Base-by-base conservation (phyloP, 2,329 filamentous ascomycete genomes). In the Nemania abortiva region DNA sequence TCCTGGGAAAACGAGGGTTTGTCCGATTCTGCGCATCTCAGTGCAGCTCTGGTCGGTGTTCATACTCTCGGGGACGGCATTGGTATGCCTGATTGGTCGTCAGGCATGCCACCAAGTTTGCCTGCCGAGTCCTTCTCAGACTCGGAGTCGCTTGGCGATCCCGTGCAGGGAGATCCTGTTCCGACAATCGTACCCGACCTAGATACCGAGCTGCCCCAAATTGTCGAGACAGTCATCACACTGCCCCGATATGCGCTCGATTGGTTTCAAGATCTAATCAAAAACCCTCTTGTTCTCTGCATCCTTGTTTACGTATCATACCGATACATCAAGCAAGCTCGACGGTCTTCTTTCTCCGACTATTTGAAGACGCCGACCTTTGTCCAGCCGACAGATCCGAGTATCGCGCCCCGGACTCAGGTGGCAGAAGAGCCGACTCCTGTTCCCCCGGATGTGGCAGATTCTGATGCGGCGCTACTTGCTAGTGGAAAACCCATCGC, bases 1-100 rank as follows among this genome's bases (percentile, higher is more conserved):
- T 90, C 85, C 80, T 83, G 84, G 78, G 82, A 88, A n/a, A 76
- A 79, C 37, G 76, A 79, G 10, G 77, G 77, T 27, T 54, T 71
- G 15, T 67, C 80, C 11, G 76, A 85, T 52, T 81, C 78, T 13
- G 78, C 80, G 1, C 87, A 89, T 72, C 82, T 91, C 11, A 85
- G 86, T 11, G 85, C 88, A 64, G 89, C 86, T 1, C 81, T 95
- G 64, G 86, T 92, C 9, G 92, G 92, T n/a, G 91, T 91, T 0
- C 92, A 95, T 76, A 87, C 86, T 1, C 82, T 92, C 47, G 87
- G 89, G 37, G 81, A 82, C 57, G 77, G 77, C 6, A 78, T 79
- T 29, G 75, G 74, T 22, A 77, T 77, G 31, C 72, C 77, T 15
- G 75, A 79, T 20, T 82, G 84, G 29, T 75, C 80, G 4, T 79